Evolutionary conservation across 805 yeast species (phyloP), one percentile per base, ranked within the genome.

Genomic region (Brettanomyces nanus): DNA sequence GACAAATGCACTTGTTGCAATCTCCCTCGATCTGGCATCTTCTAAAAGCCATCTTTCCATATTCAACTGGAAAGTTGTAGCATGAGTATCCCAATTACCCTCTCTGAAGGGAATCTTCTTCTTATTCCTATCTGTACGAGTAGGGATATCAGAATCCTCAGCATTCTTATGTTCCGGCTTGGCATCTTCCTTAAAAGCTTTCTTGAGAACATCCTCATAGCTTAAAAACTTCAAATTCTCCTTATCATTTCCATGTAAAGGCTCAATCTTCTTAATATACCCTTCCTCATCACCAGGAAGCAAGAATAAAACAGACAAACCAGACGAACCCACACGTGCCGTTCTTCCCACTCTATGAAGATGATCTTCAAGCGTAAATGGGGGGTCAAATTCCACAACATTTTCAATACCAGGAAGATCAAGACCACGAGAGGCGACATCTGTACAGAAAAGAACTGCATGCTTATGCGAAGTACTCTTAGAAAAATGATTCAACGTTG

Each of bases 291-390:
- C 72, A 1, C 95, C 95, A 1, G 99, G 98, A 23, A 90, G 64
- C 30, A 92, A 64, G 53, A 90, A 86, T 41, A 92, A 60, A 2
- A 77, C 58, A 1, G 97, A 83, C 28, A 69, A 69, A 57, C 99
- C 99, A 28, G 65, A 60, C 32, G 77, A 72, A 45, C 98, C 98
- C n/a, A 94, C 95, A 64, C 99, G 79, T 6, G 99, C 99, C 10
- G 97, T 87, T 66, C 99, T 78, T 38, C 99, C 99, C 39, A 89
- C 85, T 60, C 99, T 73, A 60, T 92, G 99, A 41, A 92, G 66
- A 68, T 92, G 98, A 56, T 92, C 99, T 45, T 87, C 97, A 4
- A 86, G 69, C 1, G 92, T 73, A 53, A 90, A 89, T 4, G 98
- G 96, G 3, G 99, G 96, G 56, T 92, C 99, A 50, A 79, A 81